Conservation (phyloP, 768 basidiomycete species). For the Tephrocybe sp. region DNA sequence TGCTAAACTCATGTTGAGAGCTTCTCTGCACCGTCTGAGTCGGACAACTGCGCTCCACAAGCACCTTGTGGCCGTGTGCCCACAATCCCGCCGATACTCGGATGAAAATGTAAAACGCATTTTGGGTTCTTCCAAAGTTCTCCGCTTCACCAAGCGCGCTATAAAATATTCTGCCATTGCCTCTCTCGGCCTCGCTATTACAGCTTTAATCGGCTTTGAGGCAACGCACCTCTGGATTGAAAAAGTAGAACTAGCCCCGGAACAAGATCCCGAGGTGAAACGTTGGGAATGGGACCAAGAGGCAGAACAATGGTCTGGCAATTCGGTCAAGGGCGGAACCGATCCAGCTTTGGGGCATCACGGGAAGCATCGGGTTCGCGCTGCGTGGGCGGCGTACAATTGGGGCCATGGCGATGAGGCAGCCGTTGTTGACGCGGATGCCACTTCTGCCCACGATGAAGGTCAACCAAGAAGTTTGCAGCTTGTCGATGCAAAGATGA, state of each 20-base stretch:
- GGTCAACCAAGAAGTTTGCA: conserved; percentile 36
- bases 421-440: conserved; percentile 36
- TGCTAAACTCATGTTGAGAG: conserved; percentile 14
- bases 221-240: conserved; percentile 67
- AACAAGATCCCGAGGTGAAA: conserved; percentile 50
- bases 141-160: conserved; percentile 46
- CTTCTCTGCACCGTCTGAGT: conserved; percentile 1
- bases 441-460: conserved; percentile 33
- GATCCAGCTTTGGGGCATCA: conserved; percentile 65
- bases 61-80: conserved; percentile 7
- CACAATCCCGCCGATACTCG: conserved; percentile 18
- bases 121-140: conserved; percentile 21
- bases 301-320: conserved; percentile 61
- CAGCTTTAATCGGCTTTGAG: conserved; percentile 51
- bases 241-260: conserved; percentile 43
- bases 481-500: conserved; percentile 54
- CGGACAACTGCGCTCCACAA: conserved; percentile 7
- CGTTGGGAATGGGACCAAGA: conserved; percentile 72
- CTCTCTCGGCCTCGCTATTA: conserved; percentile 40
- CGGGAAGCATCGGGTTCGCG: conserved; percentile 61
- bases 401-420: conserved; percentile 54
- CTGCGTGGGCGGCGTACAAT: conserved; percentile 71
- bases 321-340: conserved; percentile 58
- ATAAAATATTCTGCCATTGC: conserved; percentile 50
- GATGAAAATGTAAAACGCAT: conserved; percentile 28